These are phyloP conservation scores for Colletotrichum magnum DNA, from an alignment of 2,329 filamentous ascomycete species.

Conservation along the genomic window DNA sequence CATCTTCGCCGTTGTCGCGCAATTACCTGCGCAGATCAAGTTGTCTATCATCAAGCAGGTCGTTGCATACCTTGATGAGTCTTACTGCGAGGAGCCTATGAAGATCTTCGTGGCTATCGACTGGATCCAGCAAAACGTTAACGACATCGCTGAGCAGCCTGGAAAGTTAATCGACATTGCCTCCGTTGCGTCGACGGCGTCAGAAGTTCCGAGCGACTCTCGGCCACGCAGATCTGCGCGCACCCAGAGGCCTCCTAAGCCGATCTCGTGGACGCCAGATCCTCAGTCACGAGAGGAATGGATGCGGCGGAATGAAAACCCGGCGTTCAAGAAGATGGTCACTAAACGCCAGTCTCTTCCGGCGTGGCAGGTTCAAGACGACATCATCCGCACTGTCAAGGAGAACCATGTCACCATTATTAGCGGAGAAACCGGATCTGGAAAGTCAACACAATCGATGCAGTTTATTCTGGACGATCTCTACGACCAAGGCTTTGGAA, in stretches of 20 bases:
- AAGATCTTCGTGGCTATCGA: conserved; percentile 89
- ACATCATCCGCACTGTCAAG: conserved; percentile 82
- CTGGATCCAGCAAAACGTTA: conserved; percentile 90
- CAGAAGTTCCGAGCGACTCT: conserved; percentile 60
- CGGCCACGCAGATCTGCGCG: conserved; percentile 44
- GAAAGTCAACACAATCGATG: conserved; percentile 96
- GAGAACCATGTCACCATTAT: conserved; percentile 93
- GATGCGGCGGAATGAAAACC: conserved; percentile 74
- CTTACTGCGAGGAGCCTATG: conserved; percentile 87
- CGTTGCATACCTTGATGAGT: conserved; percentile 77
- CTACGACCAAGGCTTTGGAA: conserved; percentile 81
- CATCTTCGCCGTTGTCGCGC: conserved; percentile 78
- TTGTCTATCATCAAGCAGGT: conserved; percentile 87
- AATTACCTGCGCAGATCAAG: conserved; percentile 92
- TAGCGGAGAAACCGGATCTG: conserved; percentile 95
- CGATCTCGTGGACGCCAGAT: conserved; percentile 76
- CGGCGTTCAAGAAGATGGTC: conserved; percentile 82
- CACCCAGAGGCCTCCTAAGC: conserved; percentile 64
- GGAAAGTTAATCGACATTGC: conserved; percentile 89
- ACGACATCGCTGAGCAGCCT: conserved; percentile 85
- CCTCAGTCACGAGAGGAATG: conserved; percentile 76
- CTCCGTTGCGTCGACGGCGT: conserved; percentile 78
- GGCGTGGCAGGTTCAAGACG: conserved; percentile 86
- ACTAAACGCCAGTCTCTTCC: conserved; percentile 80
- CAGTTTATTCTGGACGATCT: conserved; percentile 96